Base-by-base conservation (phyloP, 2,329 filamentous ascomycete genomes). In the Hypomyces rosellus region DNA sequence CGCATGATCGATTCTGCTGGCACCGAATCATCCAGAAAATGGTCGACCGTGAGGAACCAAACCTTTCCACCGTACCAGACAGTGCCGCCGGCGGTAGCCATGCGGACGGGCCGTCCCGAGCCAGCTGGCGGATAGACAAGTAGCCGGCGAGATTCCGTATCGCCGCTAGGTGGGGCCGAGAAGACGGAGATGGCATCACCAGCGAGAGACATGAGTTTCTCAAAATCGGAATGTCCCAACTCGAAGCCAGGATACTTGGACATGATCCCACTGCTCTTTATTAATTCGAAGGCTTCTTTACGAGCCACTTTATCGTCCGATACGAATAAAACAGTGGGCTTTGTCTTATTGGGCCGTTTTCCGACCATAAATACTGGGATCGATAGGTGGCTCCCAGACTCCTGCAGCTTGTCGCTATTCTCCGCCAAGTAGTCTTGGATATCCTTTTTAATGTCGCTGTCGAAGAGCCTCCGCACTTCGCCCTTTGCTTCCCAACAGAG, bases 401-500 rank as follows among this genome's bases (percentile, higher is more conserved):
- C 42, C 4, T 34, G 42, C 14, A 30, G 6, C 25, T 13, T 45
- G 25, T 45, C 42, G 16, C 39, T 48, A 34, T 43, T 30, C 8
- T 37, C 9, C 3, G 15, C 18, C 38, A 43, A n/a, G 33, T 36
- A 42, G 12, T 43, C 9, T 14, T 36, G 39, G 3, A 48, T 43
- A 14, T 33, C 14, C 0, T 37, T 37, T 43, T 48, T 48, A 6
- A 48, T 33, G 34, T 16, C 18, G n/a, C 20, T 16, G 34, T 48
- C 33, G 15, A 43, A 48, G 12, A 43, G 13, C 14, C 39, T 22
- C 9, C 18, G 39, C 4, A 14, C 39, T 34, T 43, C 38, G 12
- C 38, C 46, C 16, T 43, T 16, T 16, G 46, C 18, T n/a, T 48
- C 39, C 46, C 40, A 48, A n/a, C 39, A 43, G 12, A 48, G 25